Conservation (phyloP, 306 rosid species). For the Dicorynia guianensis region DNA sequence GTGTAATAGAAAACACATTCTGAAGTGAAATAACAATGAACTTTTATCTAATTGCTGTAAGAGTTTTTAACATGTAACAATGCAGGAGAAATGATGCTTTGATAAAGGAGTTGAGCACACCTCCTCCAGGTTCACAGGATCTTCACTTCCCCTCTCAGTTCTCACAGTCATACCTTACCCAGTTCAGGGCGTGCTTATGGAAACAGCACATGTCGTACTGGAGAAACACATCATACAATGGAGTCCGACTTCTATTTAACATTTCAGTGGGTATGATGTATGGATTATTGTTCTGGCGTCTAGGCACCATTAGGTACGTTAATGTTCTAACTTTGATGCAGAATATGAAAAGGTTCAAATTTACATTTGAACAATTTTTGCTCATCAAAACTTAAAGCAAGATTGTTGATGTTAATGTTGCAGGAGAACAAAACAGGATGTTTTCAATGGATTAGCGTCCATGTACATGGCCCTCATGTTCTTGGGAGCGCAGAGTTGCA, state of each 20-base stretch:
- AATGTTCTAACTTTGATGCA: neutral
- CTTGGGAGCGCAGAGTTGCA: conserved; percentile 28
- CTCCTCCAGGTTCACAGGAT: conserved; percentile 40
- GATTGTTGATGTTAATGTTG: neutral
- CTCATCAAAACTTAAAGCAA: neutral
- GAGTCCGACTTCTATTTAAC: conserved; percentile 13
- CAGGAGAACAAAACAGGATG: conserved; percentile 29
- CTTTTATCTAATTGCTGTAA: neutral
- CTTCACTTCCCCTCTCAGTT: conserved; percentile 41
- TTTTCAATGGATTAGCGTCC: conserved; percentile 38
- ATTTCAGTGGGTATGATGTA: conserved; percentile 15
- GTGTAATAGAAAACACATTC: neutral
- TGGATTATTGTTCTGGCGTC: conserved; percentile 42
- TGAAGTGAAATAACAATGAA: neutral
- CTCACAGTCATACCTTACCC: conserved; percentile 36
- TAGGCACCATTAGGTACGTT: conserved; percentile 34
- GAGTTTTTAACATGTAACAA: neutral
- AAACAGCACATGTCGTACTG: conserved; percentile 41
- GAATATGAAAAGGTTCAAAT: neutral
- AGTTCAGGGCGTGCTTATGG: conserved; percentile 42
- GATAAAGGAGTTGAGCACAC: conserved; percentile 38
- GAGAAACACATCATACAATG: conserved; percentile 50
- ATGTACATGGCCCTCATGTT: conserved; percentile 35
- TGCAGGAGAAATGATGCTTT: conserved; percentile 43
- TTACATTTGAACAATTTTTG: neutral